phyloP scores from a whole-genome alignment of 257 asterid genomes.

The Voacanga thouarsii region DNA sequence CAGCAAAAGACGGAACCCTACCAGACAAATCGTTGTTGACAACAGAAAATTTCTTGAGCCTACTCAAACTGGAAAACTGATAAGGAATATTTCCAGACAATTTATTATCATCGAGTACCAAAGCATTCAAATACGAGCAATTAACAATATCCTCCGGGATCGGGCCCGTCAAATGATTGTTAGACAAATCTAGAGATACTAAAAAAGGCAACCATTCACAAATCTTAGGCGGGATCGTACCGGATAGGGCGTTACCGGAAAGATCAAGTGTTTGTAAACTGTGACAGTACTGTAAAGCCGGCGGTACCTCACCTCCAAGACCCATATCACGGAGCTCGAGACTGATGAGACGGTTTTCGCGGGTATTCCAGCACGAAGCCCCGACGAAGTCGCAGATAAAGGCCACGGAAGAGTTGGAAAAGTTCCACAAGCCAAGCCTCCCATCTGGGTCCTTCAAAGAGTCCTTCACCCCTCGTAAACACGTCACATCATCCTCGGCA shows the following conservation, averaged over 20 bases:
- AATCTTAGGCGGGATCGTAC: conserved; percentile 64
- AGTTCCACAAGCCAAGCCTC: conserved; percentile 52
- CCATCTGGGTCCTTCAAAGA: conserved; percentile 47
- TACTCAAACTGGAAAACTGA: conserved; percentile 54
- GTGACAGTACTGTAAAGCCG: conserved; percentile 48
- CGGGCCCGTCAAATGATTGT: conserved; percentile 54
- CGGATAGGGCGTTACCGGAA: conserved; percentile 64
- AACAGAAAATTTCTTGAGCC: conserved; percentile 58
- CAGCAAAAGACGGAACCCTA: conserved; percentile 56
- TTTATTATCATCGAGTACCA: conserved; percentile 50
- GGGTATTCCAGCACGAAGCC: conserved; percentile 74
- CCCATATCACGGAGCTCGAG: conserved; percentile 50
- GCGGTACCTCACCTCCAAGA: conserved; percentile 53
- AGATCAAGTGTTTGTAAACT: conserved; percentile 63
- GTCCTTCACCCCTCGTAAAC: conserved; percentile 55
- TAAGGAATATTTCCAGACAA: conserved; percentile 62
- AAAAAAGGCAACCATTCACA: conserved; percentile 85
- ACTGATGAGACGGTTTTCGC: conserved; percentile 54
- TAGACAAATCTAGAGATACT: conserved; percentile 63
- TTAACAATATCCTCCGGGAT: conserved; percentile 70
- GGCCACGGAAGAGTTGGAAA: conserved; percentile 49
- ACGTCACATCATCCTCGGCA: conserved; percentile 65
- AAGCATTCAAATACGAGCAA: conserved; percentile 56
- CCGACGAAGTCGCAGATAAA: conserved; percentile 62
- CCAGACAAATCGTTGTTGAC: conserved; percentile 68